phyloP scores from a whole-genome alignment of 163 green algal genomes.

The Prototheca cutis region DNA sequence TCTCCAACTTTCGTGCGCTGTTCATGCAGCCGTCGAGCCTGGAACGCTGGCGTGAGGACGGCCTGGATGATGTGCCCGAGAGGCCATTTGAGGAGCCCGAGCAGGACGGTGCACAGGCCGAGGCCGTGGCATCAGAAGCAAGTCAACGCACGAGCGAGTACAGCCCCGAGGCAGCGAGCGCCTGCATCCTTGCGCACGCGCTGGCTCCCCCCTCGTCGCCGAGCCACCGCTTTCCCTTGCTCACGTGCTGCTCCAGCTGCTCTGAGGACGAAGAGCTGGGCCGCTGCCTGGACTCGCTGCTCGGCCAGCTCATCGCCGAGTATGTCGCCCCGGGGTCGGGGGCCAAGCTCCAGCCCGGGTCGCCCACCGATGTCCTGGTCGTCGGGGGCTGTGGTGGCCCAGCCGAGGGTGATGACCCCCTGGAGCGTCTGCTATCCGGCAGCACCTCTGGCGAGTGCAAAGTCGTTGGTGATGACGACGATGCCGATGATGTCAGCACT shows the following conservation, averaged over 20 bases:
- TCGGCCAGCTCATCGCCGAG: not conserved
- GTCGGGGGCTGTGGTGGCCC: not conserved
- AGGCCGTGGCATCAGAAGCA: too few relatives aligned
- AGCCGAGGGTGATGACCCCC: not conserved
- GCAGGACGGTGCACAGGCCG: not conserved
- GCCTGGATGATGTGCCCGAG: too few relatives aligned
- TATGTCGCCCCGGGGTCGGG: not conserved
- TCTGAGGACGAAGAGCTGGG: not conserved
- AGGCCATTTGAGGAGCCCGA: too few relatives aligned
- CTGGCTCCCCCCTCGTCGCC: too few relatives aligned
- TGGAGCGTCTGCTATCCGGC: too few relatives aligned
- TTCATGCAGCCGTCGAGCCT: conserved; percentile 29
- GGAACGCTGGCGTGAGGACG: conserved; percentile 14
- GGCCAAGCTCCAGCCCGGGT: not conserved
- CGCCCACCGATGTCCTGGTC: not conserved
- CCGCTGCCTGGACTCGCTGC: not conserved
- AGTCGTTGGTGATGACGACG: too few relatives aligned
- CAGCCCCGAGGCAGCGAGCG: not conserved
- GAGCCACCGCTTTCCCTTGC: too few relatives aligned
- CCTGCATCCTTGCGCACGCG: too few relatives aligned
- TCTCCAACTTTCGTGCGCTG: conserved; percentile 23
- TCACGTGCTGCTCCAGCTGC: too few relatives aligned
- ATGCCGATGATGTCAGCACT: too few relatives aligned
- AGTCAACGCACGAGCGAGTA: too few relatives aligned
- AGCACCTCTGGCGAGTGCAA: too few relatives aligned